Base-by-base conservation (phyloP, 352 stramenopile species). In the Phytophthora cajani region DNA sequence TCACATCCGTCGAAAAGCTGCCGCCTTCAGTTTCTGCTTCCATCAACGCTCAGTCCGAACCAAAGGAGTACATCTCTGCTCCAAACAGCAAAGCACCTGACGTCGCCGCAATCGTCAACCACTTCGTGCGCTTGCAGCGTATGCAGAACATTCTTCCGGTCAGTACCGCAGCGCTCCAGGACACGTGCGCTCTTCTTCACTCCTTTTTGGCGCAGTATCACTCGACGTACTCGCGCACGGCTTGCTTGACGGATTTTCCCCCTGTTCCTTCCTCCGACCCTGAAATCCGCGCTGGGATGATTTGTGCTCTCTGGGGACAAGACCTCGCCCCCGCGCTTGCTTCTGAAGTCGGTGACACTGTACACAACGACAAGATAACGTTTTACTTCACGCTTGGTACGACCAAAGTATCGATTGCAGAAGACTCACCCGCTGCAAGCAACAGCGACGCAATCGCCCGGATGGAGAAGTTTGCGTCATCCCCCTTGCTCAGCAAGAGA, bases 371-470 rank as follows among this genome's bases (percentile, higher is more conserved):
- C 58, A 54, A 50, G 21, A 33, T 86, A 11, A 82, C 78, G 5
- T 58, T 94, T 16, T 87, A 84, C 54, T 93, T 94, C 64, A 89
- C 79, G 8, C 65, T 92, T 11, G 87, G 87, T 1, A 83, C 82
- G 21, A 83, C 83, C 32, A 71, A 74, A 19, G 67, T 82, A 9
- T 71, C 74, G 25, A 78, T 85, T 17, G 19, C 52, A 10, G 72
- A 72, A 14, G 32, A 38, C 8, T 70, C 46, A 5, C 11, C 58
- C 8, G 59, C 65, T 57, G 62, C 67, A 47, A 51, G 62, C 1
- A 71, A 77, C 21, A 58, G 64, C 5, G 68, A 40, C 19, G 78
- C 72, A 40, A 66, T 69, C 17, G 63, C 21, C 14, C 60, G 82
- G 16, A 78, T 84, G 62, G 74, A 94, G 50, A 66, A 62, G 5